A percentile compares a stretch with the other conserved stretches of the same genome.
Evolutionary conservation across 2,329 filamentous ascomycete species (phyloP).

Genomic region (Nemania serpens): DNA sequence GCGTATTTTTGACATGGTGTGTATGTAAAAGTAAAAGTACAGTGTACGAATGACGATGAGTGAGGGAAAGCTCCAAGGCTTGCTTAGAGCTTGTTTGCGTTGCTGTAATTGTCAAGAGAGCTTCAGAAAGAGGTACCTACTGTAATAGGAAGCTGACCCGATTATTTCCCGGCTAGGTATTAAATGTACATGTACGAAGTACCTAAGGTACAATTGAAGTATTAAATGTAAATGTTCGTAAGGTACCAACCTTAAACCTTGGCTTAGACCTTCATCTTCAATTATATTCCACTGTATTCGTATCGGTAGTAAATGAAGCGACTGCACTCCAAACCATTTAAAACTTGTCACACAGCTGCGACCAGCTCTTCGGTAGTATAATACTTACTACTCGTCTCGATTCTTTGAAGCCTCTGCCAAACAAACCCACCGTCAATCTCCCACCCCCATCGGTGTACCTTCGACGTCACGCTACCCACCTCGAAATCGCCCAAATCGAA

Average conservation of each 20-base stretch:
- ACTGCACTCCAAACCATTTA: too few relatives aligned
- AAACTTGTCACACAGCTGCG: background rate
- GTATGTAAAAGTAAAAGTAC: background rate
- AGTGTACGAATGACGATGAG: background rate
- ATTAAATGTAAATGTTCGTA: too few relatives aligned
- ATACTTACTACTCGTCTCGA: background rate
- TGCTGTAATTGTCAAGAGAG: too few relatives aligned
- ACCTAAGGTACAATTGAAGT: too few relatives aligned
- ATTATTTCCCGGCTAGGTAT: conserved; percentile 32
- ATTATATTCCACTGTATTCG: too few relatives aligned
- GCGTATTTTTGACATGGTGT: background rate
- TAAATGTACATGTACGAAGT: too few relatives aligned
- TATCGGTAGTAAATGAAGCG: too few relatives aligned
- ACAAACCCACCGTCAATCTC: background rate
- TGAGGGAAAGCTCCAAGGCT: background rate
- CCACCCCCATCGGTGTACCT: background rate
- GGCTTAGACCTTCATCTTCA: background rate
- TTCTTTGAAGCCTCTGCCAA: background rate
- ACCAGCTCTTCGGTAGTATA: too few relatives aligned
- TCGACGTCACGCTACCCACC: background rate
- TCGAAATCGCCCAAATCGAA: background rate
- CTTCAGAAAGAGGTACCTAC: conserved; percentile 25
- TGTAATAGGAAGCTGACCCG: conserved; percentile 25
- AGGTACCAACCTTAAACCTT: background rate
- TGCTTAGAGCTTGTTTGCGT: too few relatives aligned